Base-by-base conservation (phyloP, 75 land plant genomes). In the Pseudotsuga menziesii region DNA sequence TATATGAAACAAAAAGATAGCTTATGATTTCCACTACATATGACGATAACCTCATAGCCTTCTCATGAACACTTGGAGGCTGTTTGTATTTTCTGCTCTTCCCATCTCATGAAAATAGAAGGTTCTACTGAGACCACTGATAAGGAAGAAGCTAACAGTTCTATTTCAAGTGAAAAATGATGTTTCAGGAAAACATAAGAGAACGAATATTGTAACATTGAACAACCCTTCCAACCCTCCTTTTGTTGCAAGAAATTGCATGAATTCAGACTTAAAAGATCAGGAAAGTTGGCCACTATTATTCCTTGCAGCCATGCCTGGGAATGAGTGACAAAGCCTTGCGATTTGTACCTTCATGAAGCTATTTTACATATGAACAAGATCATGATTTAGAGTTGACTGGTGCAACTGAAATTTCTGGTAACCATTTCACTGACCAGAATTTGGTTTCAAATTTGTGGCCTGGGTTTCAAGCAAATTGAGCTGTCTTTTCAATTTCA, bases 401-500 rank as follows among this genome's bases (percentile, higher is more conserved):
- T 20, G 16, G 16, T 16, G 69, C 29, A 15, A 17, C 17, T 0
- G 20, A 3, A 66, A 66, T 35, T 66, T 66, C 32, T 19, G 17
- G 16, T 35, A 27, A 66, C 70, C 70, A 35, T 16, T 19, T 66
- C 26, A 66, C 4, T 35, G 20, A 66, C 15, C 20, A 66, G 70
- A 66, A 4, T 66, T 32, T 35, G 70, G 35, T 11, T 66, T 29
- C 70, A 66, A 12, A 2, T 7, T 35, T 2, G 25, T 19, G 17
- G 19, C 70, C 41, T 66, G 39, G 8, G 70, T 35, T 66, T 66
- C 70, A 66, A 66, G 29, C 2, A 14, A 35, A 66, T 35, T 66
- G 41, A 66, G 44, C 20, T 66, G 70, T 35, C 70, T 66, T 66
- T 20, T 35, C 70, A 32, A 66, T 66, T 66, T 66, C 70, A 35